A percentile compares a stretch with the other conserved stretches of the same genome.
phyloP scores from a whole-genome alignment of 2,329 filamentous ascomycete genomes.

The Colletotrichum navitas region DNA sequence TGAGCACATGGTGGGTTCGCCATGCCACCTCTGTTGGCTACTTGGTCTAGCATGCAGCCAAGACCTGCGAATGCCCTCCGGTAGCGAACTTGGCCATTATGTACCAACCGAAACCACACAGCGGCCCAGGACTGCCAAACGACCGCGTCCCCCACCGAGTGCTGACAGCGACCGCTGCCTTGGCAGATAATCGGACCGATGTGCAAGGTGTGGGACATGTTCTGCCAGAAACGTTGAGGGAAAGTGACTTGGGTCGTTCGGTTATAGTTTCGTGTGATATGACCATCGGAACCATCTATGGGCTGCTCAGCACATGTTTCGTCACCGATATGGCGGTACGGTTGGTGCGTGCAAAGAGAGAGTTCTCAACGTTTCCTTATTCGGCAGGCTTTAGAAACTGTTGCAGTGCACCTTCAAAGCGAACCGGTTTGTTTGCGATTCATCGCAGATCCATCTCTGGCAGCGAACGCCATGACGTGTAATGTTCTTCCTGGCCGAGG shows the following conservation, averaged over 20 bases:
- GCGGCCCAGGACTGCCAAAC: background rate
- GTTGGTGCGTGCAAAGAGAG: background rate
- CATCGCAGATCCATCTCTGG: too few species aligned
- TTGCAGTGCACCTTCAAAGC: background rate
- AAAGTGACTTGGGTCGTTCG: too few species aligned
- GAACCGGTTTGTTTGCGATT: background rate
- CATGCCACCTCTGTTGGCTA: background rate
- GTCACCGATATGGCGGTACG: background rate
- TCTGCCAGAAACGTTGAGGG: background rate
- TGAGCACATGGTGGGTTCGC: background rate
- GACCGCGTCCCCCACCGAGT: background rate
- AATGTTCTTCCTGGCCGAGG: background rate
- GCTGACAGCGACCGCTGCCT: background rate
- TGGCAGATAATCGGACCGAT: background rate
- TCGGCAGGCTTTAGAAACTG: too few species aligned
- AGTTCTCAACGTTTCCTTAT: background rate
- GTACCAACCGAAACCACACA: background rate
- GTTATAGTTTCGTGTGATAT: background rate
- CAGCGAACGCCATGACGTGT: background rate
- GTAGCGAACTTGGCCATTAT: background rate
- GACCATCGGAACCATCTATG: too few species aligned
- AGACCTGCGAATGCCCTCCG: background rate
- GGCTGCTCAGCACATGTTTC: background rate
- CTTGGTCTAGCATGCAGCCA: background rate
- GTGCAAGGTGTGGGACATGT: background rate